Evolutionary conservation across 2,329 filamentous ascomycete genomes (phyloP), one percentile per base, ranked within the genome.

Genomic region (Lojkania enalia): DNA sequence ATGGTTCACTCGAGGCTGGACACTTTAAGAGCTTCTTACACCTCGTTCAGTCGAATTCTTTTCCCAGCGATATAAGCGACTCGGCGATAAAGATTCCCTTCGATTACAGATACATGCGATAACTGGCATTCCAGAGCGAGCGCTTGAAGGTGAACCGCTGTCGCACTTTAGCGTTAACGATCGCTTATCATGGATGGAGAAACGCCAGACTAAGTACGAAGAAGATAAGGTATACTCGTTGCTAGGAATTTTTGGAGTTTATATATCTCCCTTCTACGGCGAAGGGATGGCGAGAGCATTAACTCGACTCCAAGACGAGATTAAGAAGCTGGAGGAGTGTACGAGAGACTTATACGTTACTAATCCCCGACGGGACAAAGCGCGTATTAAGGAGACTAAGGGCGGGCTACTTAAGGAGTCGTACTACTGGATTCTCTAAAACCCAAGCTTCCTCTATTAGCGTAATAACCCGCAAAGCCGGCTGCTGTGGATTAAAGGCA

Each of bases 21-120:
- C n/a, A n/a, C n/a, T n/a, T n/a, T n/a, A 51, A 27, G 49, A 55
- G 29, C 47, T 53, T 32, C 20, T 53, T 29, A 50, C 49, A 16
- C 51, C 54, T 4, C 4, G 11, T 2, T 31, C 35, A 19, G 45
- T 59, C 11, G 21, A 47, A n/a, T 58, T 59, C 40, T 59, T 46
- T 35, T 42, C 42, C n/a, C 19, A 20, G 12, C 40, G 39, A 14
- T 29, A 46, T 15, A 36, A 23, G 13, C n/a, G 11, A 5, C 9
- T 57, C 3, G 52, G 55, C 12, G 42, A 39, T 20, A 54, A 49
- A 31, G 9, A 19, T 5, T 40, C 31, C 0, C 42, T 44, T 4
- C 19, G 33, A 35, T 44, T 46, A 29, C 16, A 5, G 5, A 42
- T 54, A 5, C 37, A 49, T 30, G 40, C 49, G 25, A 46, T 49